Base-by-base conservation (phyloP, 2,329 filamentous ascomycete species). In the Phyllosticta citrichinensis region DNA sequence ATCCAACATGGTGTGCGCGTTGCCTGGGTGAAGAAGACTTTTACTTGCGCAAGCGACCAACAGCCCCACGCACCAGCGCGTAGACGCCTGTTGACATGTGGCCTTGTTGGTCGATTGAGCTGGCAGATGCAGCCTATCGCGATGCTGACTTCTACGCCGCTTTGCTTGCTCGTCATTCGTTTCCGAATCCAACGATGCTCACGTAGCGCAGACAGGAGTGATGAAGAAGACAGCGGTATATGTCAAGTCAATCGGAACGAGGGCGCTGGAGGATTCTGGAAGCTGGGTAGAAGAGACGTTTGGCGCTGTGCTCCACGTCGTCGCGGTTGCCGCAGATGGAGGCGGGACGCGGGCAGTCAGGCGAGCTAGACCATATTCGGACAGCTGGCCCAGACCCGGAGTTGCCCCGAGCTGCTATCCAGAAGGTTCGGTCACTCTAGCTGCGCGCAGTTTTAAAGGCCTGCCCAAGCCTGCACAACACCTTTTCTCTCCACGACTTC, bases 351-450 rank as follows among this genome's bases (percentile, higher is more conserved):
- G 52, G 57, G 57, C 57, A 51, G 57, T 59, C 19, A 52, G 30
- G 53, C 35, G 24, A 2, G 20, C 58, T 60, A 60, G 35, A 52
- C 58, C 52, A 30, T 52, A 50, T 60, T 53, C 35, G 54, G 58
- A 40, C 52, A 20, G 40, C 1, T 54, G 22, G 59, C 59, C 47
- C 60, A 50, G 22, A 30, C 52, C 55, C 30, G 14, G 8, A 1
- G 9, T 33, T n/a, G 60, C 14, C 33, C 60, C 56, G 60, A 62
- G 60, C 60, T 62, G 55, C 54, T 62, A 62, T 62, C 60, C 55
- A 62, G 60, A 62, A 62, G 60, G 60, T 62, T 62, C 60, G 55
- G 60, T 55, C 55, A 57, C 57, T 52, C 60, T 62, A 55, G 54
- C 55, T 11, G 60, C 55, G 33, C 51, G 53, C 55, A 57, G 60